Percentiles rank a stretch among this genome's conserved stretches.
Conservation (phyloP, 1,284 basidiomycete genomes). For the Trichosporon sp. region DNA sequence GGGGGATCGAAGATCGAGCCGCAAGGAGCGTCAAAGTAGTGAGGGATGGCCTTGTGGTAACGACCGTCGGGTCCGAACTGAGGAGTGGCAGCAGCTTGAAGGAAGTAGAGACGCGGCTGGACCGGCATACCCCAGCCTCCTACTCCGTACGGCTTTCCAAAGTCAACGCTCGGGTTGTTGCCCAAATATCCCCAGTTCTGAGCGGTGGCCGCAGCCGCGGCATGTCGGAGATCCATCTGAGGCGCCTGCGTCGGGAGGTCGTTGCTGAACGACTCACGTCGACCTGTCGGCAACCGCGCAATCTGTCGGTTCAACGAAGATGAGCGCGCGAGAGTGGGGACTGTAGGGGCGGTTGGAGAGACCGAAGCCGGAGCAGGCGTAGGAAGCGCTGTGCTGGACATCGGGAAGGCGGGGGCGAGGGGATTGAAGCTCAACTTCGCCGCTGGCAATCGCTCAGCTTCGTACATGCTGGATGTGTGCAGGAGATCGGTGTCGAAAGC, state of each 20-base stretch:
- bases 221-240: conserved; percentile 23
- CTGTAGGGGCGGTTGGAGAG: not conserved
- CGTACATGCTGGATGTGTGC: conserved; percentile 19
- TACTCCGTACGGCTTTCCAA: conserved; percentile 8
- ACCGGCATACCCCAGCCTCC: conserved; percentile 10
- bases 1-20: conserved; percentile 6
- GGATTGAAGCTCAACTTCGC: conserved; percentile 17
- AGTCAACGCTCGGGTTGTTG: conserved; percentile 1
- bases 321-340: conserved; percentile 21
- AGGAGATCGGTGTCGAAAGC: conserved; percentile 17
- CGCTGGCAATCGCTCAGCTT: conserved; percentile 16
- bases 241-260: conserved; percentile 14
- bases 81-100: conserved; percentile 38
- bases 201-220: conserved; percentile 18
- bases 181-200: conserved; percentile 8
- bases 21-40: conserved; percentile 24
- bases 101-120: conserved; percentile 39
- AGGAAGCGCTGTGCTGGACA: conserved; percentile 6
- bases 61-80: conserved; percentile 38
- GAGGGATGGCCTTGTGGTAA: conserved; percentile 41
- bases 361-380: conserved; percentile 9
- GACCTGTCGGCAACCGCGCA: conserved; percentile 23
- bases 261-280: conserved; percentile 31
- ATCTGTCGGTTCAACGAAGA: conserved; percentile 37
- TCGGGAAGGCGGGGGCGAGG: not conserved